These are phyloP conservation scores for Striga asiatica DNA, from an alignment of 257 asterid species.

Conservation along the genomic window DNA sequence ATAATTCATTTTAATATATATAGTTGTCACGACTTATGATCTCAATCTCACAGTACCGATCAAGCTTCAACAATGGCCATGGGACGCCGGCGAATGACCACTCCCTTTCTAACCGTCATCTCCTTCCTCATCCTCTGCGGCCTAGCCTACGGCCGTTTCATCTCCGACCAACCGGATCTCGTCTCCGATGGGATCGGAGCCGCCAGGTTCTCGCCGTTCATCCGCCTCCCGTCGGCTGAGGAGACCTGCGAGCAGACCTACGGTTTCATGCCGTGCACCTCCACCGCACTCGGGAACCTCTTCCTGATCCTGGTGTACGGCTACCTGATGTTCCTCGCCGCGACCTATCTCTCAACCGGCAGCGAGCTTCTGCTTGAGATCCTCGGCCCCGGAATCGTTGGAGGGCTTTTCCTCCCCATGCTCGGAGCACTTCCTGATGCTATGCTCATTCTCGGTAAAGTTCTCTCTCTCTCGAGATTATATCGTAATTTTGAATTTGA, in stretches of 20 bases:
- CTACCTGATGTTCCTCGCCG: slow-evolving; percentile 69
- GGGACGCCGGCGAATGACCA: slow-evolving; percentile 16
- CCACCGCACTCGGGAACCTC: slow-evolving; percentile 52
- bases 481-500: neutral
- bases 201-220: slow-evolving; percentile 11
- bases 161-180: slow-evolving; percentile 39
- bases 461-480: neutral
- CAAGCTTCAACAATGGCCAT: slow-evolving; percentile 7
- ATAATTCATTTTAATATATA: no score
- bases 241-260: slow-evolving; percentile 74
- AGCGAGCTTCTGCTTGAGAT: slow-evolving; percentile 85
- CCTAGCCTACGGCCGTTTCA: slow-evolving; percentile 30
- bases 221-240: slow-evolving; percentile 35
- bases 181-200: slow-evolving; percentile 33
- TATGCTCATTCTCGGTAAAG: slow-evolving; percentile 69
- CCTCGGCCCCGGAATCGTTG: slow-evolving; percentile 81
- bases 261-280: slow-evolving; percentile 83
- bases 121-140: slow-evolving; percentile 37
- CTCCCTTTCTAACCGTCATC: slow-evolving; percentile 18
- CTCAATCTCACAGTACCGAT: neutral
- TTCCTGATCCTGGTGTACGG: slow-evolving; percentile 72
- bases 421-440: slow-evolving; percentile 99
- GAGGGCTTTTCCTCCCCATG: slow-evolving; percentile 76
- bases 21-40: no score
- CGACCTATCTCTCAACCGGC: slow-evolving; percentile 63